Evolutionary conservation across 768 basidiomycete species (phyloP).

Genomic region (Clathrus columnatus): DNA sequence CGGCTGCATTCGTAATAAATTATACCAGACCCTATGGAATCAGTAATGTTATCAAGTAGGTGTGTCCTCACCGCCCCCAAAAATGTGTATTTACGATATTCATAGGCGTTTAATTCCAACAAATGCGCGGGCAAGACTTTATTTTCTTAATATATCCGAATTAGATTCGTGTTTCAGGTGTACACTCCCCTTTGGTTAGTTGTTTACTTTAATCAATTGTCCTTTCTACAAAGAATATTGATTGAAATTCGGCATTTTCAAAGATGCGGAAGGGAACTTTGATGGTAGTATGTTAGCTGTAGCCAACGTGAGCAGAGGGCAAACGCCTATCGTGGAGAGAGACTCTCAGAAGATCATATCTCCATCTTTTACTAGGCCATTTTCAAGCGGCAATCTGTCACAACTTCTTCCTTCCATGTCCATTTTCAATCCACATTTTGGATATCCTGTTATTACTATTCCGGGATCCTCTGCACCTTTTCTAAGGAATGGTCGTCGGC

Average conservation of each 20-base stretch:
- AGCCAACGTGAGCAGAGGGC: background rate
- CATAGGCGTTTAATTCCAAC: conserved; percentile 55
- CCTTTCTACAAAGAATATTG: background rate
- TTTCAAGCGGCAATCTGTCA: conserved; percentile 1
- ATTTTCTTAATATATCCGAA: conserved; percentile 52
- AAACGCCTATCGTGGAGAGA: background rate
- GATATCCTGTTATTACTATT: conserved; percentile 42
- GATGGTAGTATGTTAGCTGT: background rate
- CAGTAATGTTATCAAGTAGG: conserved; percentile 60
- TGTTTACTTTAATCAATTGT: conserved; percentile 8
- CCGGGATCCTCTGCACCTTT: conserved; percentile 29
- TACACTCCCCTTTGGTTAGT: conserved; percentile 50
- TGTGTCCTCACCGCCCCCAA: conserved; percentile 8
- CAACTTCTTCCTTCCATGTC: conserved; percentile 43
- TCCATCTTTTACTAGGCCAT: background rate
- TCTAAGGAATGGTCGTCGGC: conserved; percentile 52
- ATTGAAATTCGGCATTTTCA: background rate
- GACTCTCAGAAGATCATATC: background rate
- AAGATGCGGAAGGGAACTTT: background rate
- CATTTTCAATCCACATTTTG: conserved; percentile 62
- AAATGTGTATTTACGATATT: background rate
- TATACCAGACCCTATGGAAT: conserved; percentile 67
- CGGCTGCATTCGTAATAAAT: conserved; percentile 69
- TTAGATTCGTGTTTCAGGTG: conserved; percentile 47
- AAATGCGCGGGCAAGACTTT: conserved; percentile 49